Percentiles rank a stretch among this genome's conserved stretches.
Evolutionary conservation across 2,329 filamentous ascomycete species (phyloP).

Genomic region (Verticillium zaregamsianum): DNA sequence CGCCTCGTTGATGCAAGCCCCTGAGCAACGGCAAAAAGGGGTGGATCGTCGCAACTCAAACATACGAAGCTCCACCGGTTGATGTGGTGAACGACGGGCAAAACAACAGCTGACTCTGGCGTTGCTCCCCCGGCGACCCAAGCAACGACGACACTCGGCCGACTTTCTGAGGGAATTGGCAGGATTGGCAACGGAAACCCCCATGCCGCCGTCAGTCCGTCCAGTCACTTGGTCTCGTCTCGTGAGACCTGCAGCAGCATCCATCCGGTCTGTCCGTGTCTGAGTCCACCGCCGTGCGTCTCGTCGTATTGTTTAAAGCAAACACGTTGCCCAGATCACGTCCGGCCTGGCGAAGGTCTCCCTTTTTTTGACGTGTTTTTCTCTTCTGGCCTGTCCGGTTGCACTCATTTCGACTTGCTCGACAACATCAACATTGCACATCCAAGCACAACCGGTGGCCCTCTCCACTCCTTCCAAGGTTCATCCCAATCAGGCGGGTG

Average conservation of each 20-base stretch:
- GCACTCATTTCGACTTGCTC: neutral
- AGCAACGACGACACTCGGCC: neutral
- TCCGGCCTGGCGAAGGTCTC: neutral
- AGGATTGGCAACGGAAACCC: neutral
- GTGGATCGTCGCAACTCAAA: slow-evolving; percentile 11
- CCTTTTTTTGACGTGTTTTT: neutral
- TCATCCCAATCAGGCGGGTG: neutral
- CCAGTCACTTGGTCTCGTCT: neutral
- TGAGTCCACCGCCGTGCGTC: neutral
- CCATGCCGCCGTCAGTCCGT: neutral
- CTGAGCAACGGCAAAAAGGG: slow-evolving; percentile 8
- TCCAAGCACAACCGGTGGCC: neutral
- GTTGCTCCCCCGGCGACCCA: neutral
- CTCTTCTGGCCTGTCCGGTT: neutral
- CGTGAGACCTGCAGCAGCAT: neutral
- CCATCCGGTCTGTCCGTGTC: neutral
- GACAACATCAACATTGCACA: neutral
- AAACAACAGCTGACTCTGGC: neutral
- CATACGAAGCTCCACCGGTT: slow-evolving; percentile 9
- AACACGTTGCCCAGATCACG: neutral
- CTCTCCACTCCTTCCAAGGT: neutral
- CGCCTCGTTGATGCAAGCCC: slow-evolving; percentile 10
- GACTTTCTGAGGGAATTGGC: neutral
- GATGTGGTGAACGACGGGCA: slow-evolving; percentile 3
- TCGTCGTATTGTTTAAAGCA: neutral